Evolutionary conservation across 2,329 filamentous ascomycete species (phyloP), one percentile per base, ranked within the genome.

Genomic region (Thielaviopsis euricoi): DNA sequence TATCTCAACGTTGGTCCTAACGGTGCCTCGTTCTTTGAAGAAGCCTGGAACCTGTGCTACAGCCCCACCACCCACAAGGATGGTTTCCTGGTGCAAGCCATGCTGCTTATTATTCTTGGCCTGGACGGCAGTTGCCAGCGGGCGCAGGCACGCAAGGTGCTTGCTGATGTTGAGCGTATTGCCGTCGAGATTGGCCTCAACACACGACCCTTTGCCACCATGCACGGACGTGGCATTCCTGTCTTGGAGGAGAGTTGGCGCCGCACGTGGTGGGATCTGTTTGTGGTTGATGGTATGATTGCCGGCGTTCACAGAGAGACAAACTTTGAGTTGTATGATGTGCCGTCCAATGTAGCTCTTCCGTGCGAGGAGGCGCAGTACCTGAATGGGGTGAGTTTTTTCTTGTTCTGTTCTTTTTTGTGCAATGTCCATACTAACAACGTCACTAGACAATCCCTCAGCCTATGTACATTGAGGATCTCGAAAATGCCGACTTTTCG

Each of bases 231-330:
- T 26, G 80, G 81, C 5, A 80, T 85, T 60, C 75, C 80, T 0
- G 74, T 89, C 1, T 67, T 90, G 2, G 87, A 91, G 66, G 90
- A 96, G 69, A 87, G 85, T 67, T 85, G 88, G 80, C 80, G 89
- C 19, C 78, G 90, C 60, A 96, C 89, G 1, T 96, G 89, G 89
- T 96, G 90, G 90, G 89, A 82, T 61, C 67, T 82, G 3, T 91
- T 85, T 66, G 78, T 87, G n/a, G 79, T 88, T 15, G 89, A 95
- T 67, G 87, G 85, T 57, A 85, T 95, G 78, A 78, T 94, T 63
- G 87, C 88, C 5, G 87, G 87, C 3, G 82, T 95, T 63, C 87
- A 86, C 63, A 79, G 83, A 13, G 79, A 81, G 61, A 85, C 85
- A 49, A 84, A 80, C 58, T 87, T 87, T 67, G 69, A 77, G n/a